Conservation (phyloP, 805 yeast species). For the Yarrowia porcina region DNA sequence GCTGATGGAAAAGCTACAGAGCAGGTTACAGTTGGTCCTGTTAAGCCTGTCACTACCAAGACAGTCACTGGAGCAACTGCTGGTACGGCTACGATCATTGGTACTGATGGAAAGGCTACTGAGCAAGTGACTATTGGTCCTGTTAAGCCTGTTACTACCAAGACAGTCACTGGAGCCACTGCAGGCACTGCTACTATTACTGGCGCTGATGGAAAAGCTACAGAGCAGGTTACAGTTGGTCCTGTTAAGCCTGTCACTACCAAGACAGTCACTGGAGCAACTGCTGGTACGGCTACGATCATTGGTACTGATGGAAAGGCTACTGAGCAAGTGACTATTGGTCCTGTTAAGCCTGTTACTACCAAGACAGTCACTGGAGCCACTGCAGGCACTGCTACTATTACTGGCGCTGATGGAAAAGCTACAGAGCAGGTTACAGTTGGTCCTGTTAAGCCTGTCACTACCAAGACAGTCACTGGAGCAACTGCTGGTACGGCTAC, state of each 20-base stretch:
- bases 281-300: neutral
- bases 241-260: neutral
- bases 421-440: no score
- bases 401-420: no score
- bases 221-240: slow-evolving; percentile 28
- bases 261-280: neutral
- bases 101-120: neutral
- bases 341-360: neutral
- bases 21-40: neutral
- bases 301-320: neutral
- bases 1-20: neutral
- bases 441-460: no score
- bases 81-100: neutral
- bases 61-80: neutral
- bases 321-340: neutral
- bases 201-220: neutral
- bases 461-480: no score
- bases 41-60: neutral
- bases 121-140: neutral
- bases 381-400: no score
- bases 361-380: neutral
- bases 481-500: no score
- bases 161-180: neutral
- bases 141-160: neutral
- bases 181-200: neutral